These are phyloP conservation scores for Colletotrichum liriopes DNA, from an alignment of 2,329 filamentous ascomycete genomes.

Conservation along the genomic window DNA sequence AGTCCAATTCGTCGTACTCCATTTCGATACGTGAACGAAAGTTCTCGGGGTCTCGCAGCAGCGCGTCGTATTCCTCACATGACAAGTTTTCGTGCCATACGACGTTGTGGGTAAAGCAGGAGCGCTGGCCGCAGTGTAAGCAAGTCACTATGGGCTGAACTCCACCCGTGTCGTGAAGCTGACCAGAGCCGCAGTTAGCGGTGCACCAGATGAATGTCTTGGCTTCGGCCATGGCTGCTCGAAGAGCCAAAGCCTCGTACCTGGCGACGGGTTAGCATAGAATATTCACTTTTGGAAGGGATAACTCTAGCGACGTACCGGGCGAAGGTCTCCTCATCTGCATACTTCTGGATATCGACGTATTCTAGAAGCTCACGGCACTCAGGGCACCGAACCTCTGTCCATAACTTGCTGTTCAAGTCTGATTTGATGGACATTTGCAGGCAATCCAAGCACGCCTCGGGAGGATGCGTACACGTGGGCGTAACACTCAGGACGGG, in stretches of 20 bases:
- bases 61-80: slow-evolving; percentile 60
- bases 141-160: slow-evolving; percentile 60
- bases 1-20: slow-evolving; percentile 60
- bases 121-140: slow-evolving; percentile 55
- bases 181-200: slow-evolving; percentile 65
- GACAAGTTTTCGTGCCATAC: slow-evolving; percentile 60
- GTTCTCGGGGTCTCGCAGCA: slow-evolving; percentile 55
- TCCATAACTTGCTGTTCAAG: slow-evolving; percentile 56
- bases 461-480: slow-evolving; percentile 53
- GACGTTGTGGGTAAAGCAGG: slow-evolving; percentile 60
- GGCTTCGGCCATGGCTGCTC: slow-evolving; percentile 59
- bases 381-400: slow-evolving; percentile 67
- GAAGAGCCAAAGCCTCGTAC: slow-evolving; percentile 61
- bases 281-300: not conserved
- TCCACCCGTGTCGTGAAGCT: slow-evolving; percentile 62
- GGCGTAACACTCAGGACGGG: slow-evolving; percentile 53
- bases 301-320: slow-evolving; percentile 50
- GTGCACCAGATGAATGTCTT: slow-evolving; percentile 70
- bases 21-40: slow-evolving; percentile 57
- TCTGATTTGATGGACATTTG: slow-evolving; percentile 54
- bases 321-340: slow-evolving; percentile 59
- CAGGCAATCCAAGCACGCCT: slow-evolving; percentile 55
- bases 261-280: slow-evolving; percentile 25
- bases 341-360: slow-evolving; percentile 61
- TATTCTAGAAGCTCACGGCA: slow-evolving; percentile 62